Base-by-base conservation (phyloP, 2,329 filamentous ascomycete genomes). In the Alternaria brassicae region DNA sequence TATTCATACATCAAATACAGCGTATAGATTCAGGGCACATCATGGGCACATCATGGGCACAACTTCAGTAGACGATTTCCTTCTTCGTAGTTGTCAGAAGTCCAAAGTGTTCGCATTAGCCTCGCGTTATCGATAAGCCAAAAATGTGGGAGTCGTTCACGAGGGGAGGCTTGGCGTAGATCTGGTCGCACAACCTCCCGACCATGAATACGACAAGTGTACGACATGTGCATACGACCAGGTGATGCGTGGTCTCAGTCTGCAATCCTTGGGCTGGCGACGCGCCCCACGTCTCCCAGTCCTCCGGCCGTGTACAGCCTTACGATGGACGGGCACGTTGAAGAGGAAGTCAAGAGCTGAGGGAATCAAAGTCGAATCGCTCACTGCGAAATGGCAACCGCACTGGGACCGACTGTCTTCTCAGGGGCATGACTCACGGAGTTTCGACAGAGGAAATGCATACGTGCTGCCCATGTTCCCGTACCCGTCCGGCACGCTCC, bases 401-500 rank as follows among this genome's bases (percentile, higher is more conserved):
- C 79, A 74, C 78, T 86, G 84, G 84, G 73, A 70, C 47, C 51
- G 51, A 34, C 50, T 67, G 40, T 55, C 50, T 13, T 45, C 64
- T 6, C 40, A 52, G 40, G 62, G 62, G 51, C 41, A 62, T 34
- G 39, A 63, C 15, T 44, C 64, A 23, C 62, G 53, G 19, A 54
- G 61, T 8, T 52, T 50, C 21, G 59, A 65, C 19, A 37, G 61
- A 77, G 78, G 65, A 75, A 83, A 81, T 60, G 80, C 79, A 27
- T 96, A 94, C 75, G 87, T 96, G 62, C 82, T 96, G 53, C 89
- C 93, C 65, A 97, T 97, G 93, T 96, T 96, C 73, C 93, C 93
- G 0, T 97, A 97, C 75, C 93, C 93, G 1, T 96, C 93, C 0
- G 93, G 93, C 28, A 89, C 88, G 28, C 84, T 97, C 27, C 93